A percentile compares a stretch with the other conserved stretches of the same genome.
phyloP scores from a whole-genome alignment of 2,329 filamentous ascomycete genomes.

The Colletotrichum phormii region DNA sequence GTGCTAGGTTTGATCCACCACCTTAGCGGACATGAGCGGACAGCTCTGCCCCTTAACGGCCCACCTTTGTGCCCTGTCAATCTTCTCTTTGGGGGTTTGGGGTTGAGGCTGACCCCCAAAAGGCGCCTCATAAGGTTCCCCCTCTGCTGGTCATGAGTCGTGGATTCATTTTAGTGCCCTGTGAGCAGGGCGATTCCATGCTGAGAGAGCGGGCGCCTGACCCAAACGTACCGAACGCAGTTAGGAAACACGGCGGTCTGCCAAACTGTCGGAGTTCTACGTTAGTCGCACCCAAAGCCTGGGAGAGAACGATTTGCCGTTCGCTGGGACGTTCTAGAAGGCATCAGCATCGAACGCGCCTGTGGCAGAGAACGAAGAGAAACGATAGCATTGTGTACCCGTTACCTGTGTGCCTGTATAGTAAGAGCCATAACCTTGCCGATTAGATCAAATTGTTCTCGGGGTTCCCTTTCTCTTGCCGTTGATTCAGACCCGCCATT shows the following conservation, averaged over 20 bases:
- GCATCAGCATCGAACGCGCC: neutral
- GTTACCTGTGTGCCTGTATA: too few relatives aligned
- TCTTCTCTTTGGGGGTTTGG: neutral
- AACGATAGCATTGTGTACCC: too few relatives aligned
- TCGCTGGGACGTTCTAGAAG: neutral
- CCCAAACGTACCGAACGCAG: neutral
- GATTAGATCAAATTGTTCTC: neutral
- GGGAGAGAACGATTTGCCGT: neutral
- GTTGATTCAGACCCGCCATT: neutral
- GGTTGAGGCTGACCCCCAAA: constrained; percentile 2
- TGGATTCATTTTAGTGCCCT: constrained; percentile 3
- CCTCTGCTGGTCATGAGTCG: constrained; percentile 25
- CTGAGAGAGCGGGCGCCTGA: neutral
- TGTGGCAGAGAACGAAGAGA: neutral
- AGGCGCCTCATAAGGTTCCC: neutral
- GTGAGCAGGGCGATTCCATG: neutral
- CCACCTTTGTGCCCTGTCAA: constrained; percentile 17
- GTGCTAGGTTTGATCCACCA: constrained; percentile 3
- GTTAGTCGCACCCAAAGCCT: neutral
- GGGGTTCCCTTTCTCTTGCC: neutral
- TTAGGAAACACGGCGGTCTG: neutral
- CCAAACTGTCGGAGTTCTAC: neutral
- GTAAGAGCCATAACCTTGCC: neutral
- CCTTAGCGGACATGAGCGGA: constrained; percentile 13
- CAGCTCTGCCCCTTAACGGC: neutral